Base-by-base conservation (phyloP, 768 basidiomycete genomes). In the Boletus subparvulus region DNA sequence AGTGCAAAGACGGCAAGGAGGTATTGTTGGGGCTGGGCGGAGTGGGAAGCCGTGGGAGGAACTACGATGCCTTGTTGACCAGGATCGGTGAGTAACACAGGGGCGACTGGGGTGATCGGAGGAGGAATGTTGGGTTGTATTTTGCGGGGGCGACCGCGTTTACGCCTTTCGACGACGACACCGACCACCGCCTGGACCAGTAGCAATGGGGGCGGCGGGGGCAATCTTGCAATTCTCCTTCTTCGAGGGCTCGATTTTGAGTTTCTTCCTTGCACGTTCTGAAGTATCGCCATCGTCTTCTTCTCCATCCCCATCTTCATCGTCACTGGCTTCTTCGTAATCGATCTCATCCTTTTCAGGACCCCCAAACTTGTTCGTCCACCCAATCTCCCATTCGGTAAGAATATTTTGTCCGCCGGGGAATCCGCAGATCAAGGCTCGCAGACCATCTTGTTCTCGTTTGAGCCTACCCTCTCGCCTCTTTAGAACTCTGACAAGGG, bases 131-230 rank as follows among this genome's bases (percentile, higher is more conserved):
- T 76, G 0, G 82, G 75, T 12, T 81, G 77, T 45, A 85, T 78
- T 74, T 93, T 93, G 63, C 90, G 81, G 16, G 92, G 92, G 32
- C 92, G 75, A 14, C 92, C 92, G 9, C 92, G 81, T 75, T 94
- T 94, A 62, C 90, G 80, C 77, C 92, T 93, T 75, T 90, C 88
- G 0, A 84, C 82, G 0, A 79, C 74, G 16, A 47, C 71, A 17
- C 60, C 68, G 9, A 68, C 69, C 57, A 47, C 73, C 50, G 32
- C 66, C 51, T 61, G 66, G 35, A 60, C 37, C 44, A 53, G 62
- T 35, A 26, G 67, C 47, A 61, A 68, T 35, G 40, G 66, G 50
- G 59, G 55, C 46, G 56, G 66, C 63, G 47, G 65, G 58, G 67
- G 76, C 71, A 66, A 75, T 64, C 65, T 68, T 64, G 28, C 68